Evolutionary conservation across 257 asterid genomes (phyloP).

Genomic region (Lavandula angustifolia): DNA sequence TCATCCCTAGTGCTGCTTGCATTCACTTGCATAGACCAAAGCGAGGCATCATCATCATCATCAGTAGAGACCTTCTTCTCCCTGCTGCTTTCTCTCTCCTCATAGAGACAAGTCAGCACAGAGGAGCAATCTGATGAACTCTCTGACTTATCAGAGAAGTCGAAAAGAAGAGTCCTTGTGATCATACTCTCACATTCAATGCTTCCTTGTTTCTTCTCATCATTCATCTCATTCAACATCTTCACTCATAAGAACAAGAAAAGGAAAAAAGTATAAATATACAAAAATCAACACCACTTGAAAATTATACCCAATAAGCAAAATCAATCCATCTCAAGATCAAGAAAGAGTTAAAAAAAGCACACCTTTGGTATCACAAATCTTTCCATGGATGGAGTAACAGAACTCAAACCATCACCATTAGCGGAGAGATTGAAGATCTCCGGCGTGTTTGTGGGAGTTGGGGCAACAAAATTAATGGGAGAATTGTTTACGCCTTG

Average conservation of each 20-base stretch:
- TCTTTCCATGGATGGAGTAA: constrained; percentile 42
- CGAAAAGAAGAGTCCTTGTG: constrained; percentile 75
- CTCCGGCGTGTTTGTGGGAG: constrained; percentile 90
- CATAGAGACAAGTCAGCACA: constrained; percentile 39
- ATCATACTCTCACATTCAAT: constrained; percentile 45
- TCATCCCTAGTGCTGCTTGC: constrained; percentile 60
- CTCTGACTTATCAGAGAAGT: constrained; percentile 66
- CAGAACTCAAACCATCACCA: constrained; percentile 29
- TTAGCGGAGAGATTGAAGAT: constrained; percentile 37
- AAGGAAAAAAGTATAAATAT: not conserved
- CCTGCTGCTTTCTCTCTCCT: constrained; percentile 8
- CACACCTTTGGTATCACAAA: constrained; percentile 58
- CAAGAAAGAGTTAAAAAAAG: not conserved
- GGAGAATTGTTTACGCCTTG: constrained; percentile 61
- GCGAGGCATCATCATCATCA: constrained; percentile 62
- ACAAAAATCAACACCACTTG: not conserved
- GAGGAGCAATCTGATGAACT: constrained; percentile 55
- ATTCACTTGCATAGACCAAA: constrained; percentile 81
- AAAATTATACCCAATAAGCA: too few species aligned
- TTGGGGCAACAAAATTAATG: constrained; percentile 61
- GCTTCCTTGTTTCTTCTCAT: constrained; percentile 40
- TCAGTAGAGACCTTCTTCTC: constrained; percentile 36
- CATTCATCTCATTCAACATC: constrained; percentile 42
- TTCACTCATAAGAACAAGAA: constrained; percentile 7
- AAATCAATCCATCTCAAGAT: not conserved